Base-by-base conservation (phyloP, 2,329 filamentous ascomycete genomes). In the Annulohypoxylon truncatum region DNA sequence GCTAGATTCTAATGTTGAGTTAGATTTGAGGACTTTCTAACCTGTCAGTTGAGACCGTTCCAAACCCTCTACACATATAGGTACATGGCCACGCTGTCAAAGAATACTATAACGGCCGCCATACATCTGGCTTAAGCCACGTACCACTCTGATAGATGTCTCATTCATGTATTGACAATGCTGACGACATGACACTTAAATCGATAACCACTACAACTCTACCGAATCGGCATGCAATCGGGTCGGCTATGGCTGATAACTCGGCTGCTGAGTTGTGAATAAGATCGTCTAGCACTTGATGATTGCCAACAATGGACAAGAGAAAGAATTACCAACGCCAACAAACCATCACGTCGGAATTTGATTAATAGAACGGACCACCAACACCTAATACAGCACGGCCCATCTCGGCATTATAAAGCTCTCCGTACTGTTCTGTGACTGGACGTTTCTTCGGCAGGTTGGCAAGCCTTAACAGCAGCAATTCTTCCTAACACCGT, bases 381-480 rank as follows among this genome's bases (percentile, higher is more conserved):
- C 38, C 20, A 52, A 59, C 35, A 63, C 55, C 50, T n/a, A 20
- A 28, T 13, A 35, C 6, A 51, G 40, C 10, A 54, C 33, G 28
- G 40, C 28, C 28, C 46, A 55, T 38, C 4, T 64, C 46, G 56
- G 51, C 24, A 44, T 57, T 47, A 42, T 52, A 47, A 20, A 31
- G 29, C 42, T 57, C 2, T 26, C 22, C 52, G 35, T 61, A 48
- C 28, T 61, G 35, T 60, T 48, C 22, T 50, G 59, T 64, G 59
- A 61, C 62, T 68, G 62, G 66, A 26, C 66, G 58, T 66, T 15
- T 56, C 53, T 66, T 62, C n/a, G 58, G 42, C 51, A 44, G 66
- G 61, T 68, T 68, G 58, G 62, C 35, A 33, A 24, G 47, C 46
- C 40, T 38, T 29, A 53, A 4, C 31, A 35, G 24, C 40, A 26